A percentile compares a stretch with the other conserved stretches of the same genome.
Conservation (phyloP, 441 rosid genomes). For the Corymbia citriodora region DNA sequence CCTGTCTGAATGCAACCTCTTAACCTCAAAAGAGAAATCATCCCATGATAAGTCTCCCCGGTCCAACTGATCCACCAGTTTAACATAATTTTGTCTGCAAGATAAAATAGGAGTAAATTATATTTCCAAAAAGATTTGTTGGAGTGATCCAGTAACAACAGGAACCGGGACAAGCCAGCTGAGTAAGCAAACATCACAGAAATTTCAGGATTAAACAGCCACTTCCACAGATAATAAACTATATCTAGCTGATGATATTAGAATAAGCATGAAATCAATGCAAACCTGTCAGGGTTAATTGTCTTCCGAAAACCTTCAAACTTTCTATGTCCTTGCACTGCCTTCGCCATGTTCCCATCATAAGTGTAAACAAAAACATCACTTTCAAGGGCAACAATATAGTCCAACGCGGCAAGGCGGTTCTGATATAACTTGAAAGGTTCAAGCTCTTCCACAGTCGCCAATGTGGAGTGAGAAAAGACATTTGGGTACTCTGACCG, state of each 20-base stretch:
- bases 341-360: conserved; percentile 97
- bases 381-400: conserved; percentile 83
- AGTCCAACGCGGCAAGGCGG: conserved; percentile 91
- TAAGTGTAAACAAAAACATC: conserved; percentile 86
- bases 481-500: conserved; percentile 81
- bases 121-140: not conserved
- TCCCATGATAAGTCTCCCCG: conserved; percentile 61
- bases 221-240: not conserved
- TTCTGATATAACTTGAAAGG: conserved; percentile 70
- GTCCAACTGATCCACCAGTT: conserved; percentile 66
- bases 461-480: conserved; percentile 62
- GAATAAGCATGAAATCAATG: not conserved
- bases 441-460: conserved; percentile 72
- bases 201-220: not conserved
- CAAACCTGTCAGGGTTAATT: conserved; percentile 82
- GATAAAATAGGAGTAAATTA: not conserved
- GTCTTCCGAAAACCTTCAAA: conserved; percentile 87
- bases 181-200: not conserved
- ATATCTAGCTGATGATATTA: not conserved
- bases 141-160: not conserved
- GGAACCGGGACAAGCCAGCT: not conserved
- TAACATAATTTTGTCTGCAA: conserved; percentile 65
- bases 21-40: conserved; percentile 64
- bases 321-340: conserved; percentile 89
- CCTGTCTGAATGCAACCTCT: conserved; percentile 53